These are phyloP conservation scores for Pistacia vera DNA, from an alignment of 345 rosid genomes.

Conservation along the genomic window DNA sequence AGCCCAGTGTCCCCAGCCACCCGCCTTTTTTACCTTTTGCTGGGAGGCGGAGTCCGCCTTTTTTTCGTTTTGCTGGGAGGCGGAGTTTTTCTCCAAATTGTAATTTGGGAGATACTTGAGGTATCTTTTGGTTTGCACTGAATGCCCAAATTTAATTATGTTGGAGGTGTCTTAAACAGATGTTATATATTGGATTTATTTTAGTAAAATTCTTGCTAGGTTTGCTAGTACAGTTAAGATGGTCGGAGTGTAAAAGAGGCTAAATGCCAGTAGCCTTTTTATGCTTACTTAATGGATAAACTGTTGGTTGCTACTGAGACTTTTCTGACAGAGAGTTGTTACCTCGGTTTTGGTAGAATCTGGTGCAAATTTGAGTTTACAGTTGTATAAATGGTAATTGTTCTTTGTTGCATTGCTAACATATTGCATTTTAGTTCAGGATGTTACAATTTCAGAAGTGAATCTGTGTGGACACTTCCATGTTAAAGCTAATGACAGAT, in stretches of 20 bases:
- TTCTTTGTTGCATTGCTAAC: neutral
- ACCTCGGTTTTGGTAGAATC: neutral
- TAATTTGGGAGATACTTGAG: slow-evolving; percentile 38
- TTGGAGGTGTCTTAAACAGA: slow-evolving; percentile 2
- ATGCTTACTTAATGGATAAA: neutral
- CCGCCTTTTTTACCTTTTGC: slow-evolving; percentile 12
- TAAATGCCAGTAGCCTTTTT: neutral
- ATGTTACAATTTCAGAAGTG: neutral
- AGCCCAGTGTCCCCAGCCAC: neutral
- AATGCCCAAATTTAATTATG: neutral
- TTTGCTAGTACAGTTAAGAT: too few species aligned
- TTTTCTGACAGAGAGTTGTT: neutral
- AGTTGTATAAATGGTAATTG: neutral
- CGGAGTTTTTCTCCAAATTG: slow-evolving; percentile 31
- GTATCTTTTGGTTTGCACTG: neutral
- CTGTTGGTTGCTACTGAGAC: neutral
- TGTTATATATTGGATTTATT: neutral
- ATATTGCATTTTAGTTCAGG: neutral
- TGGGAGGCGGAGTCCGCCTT: slow-evolving; percentile 9
- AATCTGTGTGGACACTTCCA: neutral
- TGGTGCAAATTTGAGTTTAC: slow-evolving; percentile 1
- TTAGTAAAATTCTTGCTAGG: too few species aligned
- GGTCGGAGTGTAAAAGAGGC: too few species aligned
- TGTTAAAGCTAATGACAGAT: neutral
- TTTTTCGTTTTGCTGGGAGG: slow-evolving; percentile 16